Percentiles rank a stretch among this genome's conserved stretches.
Conservation (phyloP, 495 filamentous ascomycete species). For the Aspergillus baeticus region DNA sequence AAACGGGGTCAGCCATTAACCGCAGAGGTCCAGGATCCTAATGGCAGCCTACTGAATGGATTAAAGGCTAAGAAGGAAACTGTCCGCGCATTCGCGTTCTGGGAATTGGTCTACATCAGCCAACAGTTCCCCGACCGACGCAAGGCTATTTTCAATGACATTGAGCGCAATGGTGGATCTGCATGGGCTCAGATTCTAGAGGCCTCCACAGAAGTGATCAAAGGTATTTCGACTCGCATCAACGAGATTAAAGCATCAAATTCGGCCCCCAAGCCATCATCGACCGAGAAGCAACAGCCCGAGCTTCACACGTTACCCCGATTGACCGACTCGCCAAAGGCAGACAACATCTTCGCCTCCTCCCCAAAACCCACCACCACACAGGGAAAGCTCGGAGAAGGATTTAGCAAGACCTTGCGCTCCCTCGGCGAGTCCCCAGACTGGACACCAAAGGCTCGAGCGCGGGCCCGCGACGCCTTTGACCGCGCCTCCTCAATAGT, state of each 20-base stretch:
- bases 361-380: conserved; percentile 47
- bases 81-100: conserved; percentile 76
- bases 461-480: conserved; percentile 41
- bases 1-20: conserved; percentile 84
- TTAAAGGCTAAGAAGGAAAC: conserved; percentile 63
- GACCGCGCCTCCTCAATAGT: conserved; percentile 42
- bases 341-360: conserved; percentile 57
- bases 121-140: conserved; percentile 69
- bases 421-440: conserved; percentile 58
- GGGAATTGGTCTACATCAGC: conserved; percentile 82
- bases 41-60: conserved; percentile 82
- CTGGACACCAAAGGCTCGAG: conserved; percentile 44
- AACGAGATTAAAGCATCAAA: conserved; percentile 54
- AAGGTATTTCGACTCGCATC: conserved; percentile 63
- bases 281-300: conserved; percentile 32
- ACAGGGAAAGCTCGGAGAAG: conserved; percentile 49
- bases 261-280: conserved; percentile 26
- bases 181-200: conserved; percentile 78
- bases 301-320: conserved; percentile 48
- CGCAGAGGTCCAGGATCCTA: conserved; percentile 81
- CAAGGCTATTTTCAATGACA: conserved; percentile 81
- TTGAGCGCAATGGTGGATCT: conserved; percentile 75
- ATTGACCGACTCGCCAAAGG: conserved; percentile 51
- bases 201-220: conserved; percentile 65
- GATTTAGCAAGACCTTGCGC: conserved; percentile 53